phyloP scores from a whole-genome alignment of 805 yeast genomes.

The Saccharomycopsis sp. region DNA sequence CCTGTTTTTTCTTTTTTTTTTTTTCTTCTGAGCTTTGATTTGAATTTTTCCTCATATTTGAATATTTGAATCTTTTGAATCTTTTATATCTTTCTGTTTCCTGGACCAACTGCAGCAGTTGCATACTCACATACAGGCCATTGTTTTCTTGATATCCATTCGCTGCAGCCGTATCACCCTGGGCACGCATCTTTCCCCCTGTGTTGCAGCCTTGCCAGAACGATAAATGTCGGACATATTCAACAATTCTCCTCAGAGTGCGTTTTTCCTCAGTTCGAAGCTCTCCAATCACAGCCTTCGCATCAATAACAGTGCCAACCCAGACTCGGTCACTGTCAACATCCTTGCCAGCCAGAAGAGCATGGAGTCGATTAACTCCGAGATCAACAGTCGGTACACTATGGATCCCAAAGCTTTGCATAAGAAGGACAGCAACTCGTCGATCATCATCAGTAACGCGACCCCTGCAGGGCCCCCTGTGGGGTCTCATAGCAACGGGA shows the following conservation, averaged over 20 bases:
- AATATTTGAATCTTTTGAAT: background rate
- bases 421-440: constrained; percentile 8
- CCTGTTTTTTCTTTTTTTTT: background rate
- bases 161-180: background rate
- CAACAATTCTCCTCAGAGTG: background rate
- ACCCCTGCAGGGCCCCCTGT: constrained; percentile 12
- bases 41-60: background rate
- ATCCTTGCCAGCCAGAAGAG: constrained; percentile 3
- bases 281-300: constrained; percentile 5
- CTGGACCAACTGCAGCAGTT: background rate
- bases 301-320: constrained; percentile 1
- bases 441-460: constrained; percentile 4
- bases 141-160: background rate
- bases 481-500: constrained; percentile 1
- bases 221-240: background rate
- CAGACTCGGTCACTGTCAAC: constrained; percentile 2
- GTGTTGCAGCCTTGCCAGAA: background rate
- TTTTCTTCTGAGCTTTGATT: background rate
- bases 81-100: background rate
- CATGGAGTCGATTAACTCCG: constrained; percentile 13
- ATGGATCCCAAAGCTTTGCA: constrained; percentile 19
- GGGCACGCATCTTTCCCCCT: background rate
- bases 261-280: background rate
- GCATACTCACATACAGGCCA: background rate
- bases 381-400: constrained; percentile 12